Base-by-base conservation (phyloP, 1,284 basidiomycete genomes). In the Thecaphora thlaspeos region DNA sequence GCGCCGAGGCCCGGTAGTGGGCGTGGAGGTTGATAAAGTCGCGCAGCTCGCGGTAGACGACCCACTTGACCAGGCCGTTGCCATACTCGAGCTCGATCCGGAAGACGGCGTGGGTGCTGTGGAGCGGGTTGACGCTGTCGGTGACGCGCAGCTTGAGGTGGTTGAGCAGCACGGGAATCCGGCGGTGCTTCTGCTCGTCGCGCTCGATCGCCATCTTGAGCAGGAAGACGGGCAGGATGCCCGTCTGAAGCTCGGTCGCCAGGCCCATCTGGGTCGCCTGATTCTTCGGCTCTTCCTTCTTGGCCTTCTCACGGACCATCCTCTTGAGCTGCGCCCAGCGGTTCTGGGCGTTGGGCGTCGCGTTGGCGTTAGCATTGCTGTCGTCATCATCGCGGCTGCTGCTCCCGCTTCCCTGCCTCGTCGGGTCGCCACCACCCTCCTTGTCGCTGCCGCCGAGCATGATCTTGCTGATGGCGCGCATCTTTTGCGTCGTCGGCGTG, bases 1-100 rank as follows among this genome's bases (percentile, higher is more conserved):
- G 64, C 7, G 68, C 68, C 4, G 91, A 88, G 32, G 95, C 82
- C 9, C 88, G 83, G 77, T 96, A 97, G 77, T 96, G 92, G 0
- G 88, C 84, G 75, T 98, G 94, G 18, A 98, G 80, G 28, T 87
- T 88, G 48, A 96, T 68, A 75, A 99, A 96, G 78, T 98, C 94
- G 57, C 90, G 86, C 46, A 96, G 82, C 79, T 94, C 89, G 48
- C 94, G 87, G 79, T 98, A 97, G 41, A 98, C 85, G 28, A 96
- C 91, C 94, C 95, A 98, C 26, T 61, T 55, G 52, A 88, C 87
- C 3, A 87, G 87, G n/a, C 91, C 90, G 65, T 95, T 92, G 1
- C 91, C 94, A 75, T 98, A 97, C 79, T 95, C 90, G 79, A 93
- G 94, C 79, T 95, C 91, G 67, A 95, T 91, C 18, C 91, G 85